Base-by-base conservation (phyloP, 176 grass and related monocot species). In the Oryza coarctata region DNA sequence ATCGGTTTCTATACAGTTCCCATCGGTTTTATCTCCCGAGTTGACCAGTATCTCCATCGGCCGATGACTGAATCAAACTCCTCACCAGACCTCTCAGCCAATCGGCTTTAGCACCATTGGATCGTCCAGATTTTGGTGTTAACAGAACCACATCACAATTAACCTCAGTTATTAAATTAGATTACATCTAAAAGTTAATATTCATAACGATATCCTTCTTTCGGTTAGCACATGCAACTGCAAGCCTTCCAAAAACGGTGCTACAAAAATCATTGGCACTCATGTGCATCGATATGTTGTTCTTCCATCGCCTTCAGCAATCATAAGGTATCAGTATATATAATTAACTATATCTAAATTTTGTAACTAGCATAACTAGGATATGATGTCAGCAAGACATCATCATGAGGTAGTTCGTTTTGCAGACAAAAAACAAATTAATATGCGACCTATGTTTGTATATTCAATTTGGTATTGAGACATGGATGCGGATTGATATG, bases 231-330 rank as follows among this genome's bases (percentile, higher is more conserved):
- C 44, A 33, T 52, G 44, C 71, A 52, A 32, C 18, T n/a, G 55
- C 49, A 52, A 52, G 14, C 45, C 44, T 20, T 10, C 29, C 29
- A 32, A 3, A n/a, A 74, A 74, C 28, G 18, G 22, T 31, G 65
- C 45, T 33, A 32, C 70, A 74, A 22, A 74, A 52, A 28, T 74
- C 72, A 12, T 55, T 57, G 30, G 13, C 26, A n/a, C 20, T 55
- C 18, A 74, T 74, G 72, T 74, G 45, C 72, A 74, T 31, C 45
- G 47, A 74, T 45, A 55, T 74, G 32, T 50, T 31, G 30, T 28
- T 50, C 4, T 28, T 20, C 9, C 28, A 33, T 11, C 47, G 29
- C 72, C 29, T 32, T 57, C 29, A 55, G 32, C 3, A 12, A 33
- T 33, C 47, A 31, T 20, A 33, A 20, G 8, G 17, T n/a, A 23